Percentiles rank a stretch among this genome's conserved stretches.
Conservation (phyloP, 257 asterid genomes). For the Salvia splendens region DNA sequence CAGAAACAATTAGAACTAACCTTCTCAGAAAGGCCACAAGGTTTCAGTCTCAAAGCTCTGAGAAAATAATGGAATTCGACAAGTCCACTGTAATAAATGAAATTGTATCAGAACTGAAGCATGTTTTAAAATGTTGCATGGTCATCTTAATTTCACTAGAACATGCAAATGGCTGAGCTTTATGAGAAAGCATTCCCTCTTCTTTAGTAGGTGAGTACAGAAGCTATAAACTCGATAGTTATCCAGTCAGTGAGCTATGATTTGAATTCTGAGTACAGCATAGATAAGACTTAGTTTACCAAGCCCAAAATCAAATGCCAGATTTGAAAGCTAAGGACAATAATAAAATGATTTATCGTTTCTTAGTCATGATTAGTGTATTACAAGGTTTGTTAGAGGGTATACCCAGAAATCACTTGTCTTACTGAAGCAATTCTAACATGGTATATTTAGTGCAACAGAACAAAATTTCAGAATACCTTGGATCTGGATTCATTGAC, state of each 20-base stretch:
- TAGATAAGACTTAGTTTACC: slow-evolving; percentile 5
- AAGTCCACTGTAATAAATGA: slow-evolving; percentile 58
- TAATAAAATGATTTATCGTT: not conserved
- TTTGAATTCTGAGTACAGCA: slow-evolving; percentile 1
- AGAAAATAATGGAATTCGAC: slow-evolving; percentile 74
- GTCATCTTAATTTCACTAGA: slow-evolving; percentile 3
- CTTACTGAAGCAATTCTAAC: not conserved
- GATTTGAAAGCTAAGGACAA: not conserved
- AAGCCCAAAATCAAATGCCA: slow-evolving; percentile 2
- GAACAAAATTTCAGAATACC: slow-evolving; percentile 42
- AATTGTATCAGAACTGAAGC: slow-evolving; percentile 37
- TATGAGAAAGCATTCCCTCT: not conserved
- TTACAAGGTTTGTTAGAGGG: not conserved
- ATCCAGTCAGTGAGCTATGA: slow-evolving; percentile 10
- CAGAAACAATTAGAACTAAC: slow-evolving; percentile 35
- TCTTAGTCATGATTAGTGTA: not conserved
- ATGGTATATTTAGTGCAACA: slow-evolving; percentile 14
- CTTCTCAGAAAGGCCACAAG: slow-evolving; percentile 71
- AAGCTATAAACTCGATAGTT: slow-evolving; percentile 17
- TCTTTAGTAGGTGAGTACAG: slow-evolving; percentile 6
- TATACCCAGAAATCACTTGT: slow-evolving; percentile 21
- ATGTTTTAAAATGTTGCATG: slow-evolving; percentile 25
- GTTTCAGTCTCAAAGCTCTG: slow-evolving; percentile 68
- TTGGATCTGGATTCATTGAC: slow-evolving; percentile 82
- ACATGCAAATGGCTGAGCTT: slow-evolving; percentile 19